A percentile compares a stretch with the other conserved stretches of the same genome.
Evolutionary conservation across 192 early-diverging fungal genomes (phyloP).

Genomic region (Borealophlyctis nickersoniae): DNA sequence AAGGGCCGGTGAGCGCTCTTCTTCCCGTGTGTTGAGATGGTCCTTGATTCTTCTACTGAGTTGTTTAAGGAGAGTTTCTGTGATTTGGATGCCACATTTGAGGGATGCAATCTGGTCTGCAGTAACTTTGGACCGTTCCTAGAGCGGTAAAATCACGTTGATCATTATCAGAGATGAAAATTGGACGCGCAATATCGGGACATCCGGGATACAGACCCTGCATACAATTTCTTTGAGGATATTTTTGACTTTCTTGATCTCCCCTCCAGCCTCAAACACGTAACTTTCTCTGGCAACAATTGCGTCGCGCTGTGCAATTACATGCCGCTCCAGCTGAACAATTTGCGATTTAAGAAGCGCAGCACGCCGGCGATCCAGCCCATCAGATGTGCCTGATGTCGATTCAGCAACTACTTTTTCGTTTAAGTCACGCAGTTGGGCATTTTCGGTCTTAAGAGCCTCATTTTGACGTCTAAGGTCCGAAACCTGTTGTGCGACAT

Average conservation of each 20-base stretch:
- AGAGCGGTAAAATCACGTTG: too few relatives aligned
- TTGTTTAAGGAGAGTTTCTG: constrained; percentile 2
- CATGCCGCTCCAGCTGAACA: constrained; percentile 12
- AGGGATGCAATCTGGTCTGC: not conserved
- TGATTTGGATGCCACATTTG: not conserved
- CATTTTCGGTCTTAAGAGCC: not conserved
- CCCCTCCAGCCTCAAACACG: constrained; percentile 3
- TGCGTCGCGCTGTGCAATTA: constrained; percentile 5
- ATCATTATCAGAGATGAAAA: too few relatives aligned
- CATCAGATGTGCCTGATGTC: not conserved
- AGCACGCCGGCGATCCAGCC: not conserved
- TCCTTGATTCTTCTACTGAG: not conserved
- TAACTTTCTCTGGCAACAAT: not conserved
- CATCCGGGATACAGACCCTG: not conserved
- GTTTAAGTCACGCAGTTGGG: not conserved
- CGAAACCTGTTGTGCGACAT: too few relatives aligned
- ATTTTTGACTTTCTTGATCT: constrained; percentile 2
- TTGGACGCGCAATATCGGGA: too few relatives aligned
- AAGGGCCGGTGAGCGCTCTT: not conserved
- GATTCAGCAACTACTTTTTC: not conserved
- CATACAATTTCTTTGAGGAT: not conserved
- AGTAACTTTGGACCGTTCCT: not conserved
- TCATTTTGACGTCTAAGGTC: too few relatives aligned
- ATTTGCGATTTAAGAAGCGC: constrained; percentile 18
- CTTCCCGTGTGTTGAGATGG: not conserved